Evolutionary conservation across 2,329 filamentous ascomycete genomes (phyloP).

Genomic region (Colletotrichum sp.): DNA sequence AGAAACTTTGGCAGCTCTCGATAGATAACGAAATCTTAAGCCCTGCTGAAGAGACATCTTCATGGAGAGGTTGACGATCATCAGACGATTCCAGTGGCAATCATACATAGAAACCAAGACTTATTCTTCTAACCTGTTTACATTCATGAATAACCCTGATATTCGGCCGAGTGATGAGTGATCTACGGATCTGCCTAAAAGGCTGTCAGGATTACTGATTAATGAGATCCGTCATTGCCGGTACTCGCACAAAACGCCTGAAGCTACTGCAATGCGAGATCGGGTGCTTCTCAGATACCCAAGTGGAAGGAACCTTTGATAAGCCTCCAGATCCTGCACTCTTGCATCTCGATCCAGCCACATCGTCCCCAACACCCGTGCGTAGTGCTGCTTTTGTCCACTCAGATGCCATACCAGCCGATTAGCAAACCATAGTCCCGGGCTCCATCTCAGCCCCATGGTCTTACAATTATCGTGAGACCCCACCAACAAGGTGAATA

Average conservation of each 20-base stretch:
- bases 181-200: neutral
- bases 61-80: neutral
- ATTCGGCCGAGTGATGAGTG: neutral
- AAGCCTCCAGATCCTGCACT: slow-evolving; percentile 13
- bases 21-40: neutral
- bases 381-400: neutral
- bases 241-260: neutral
- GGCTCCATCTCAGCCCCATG: neutral
- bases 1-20: neutral
- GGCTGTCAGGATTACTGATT: neutral
- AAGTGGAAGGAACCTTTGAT: neutral
- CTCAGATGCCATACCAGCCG: neutral
- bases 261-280: neutral
- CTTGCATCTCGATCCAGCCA: slow-evolving; percentile 18
- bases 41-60: neutral
- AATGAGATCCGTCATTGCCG: neutral
- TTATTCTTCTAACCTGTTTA: neutral
- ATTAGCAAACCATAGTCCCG: neutral
- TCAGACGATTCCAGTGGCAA: neutral
- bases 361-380: neutral
- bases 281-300: neutral
- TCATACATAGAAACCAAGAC: neutral
- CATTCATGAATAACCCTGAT: neutral
- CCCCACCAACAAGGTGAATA: neutral
- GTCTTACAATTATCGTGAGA: neutral